Evolutionary conservation across 1,139 yeast genomes (phyloP).

Genomic region (Lodderomyces metapsilosis): DNA sequence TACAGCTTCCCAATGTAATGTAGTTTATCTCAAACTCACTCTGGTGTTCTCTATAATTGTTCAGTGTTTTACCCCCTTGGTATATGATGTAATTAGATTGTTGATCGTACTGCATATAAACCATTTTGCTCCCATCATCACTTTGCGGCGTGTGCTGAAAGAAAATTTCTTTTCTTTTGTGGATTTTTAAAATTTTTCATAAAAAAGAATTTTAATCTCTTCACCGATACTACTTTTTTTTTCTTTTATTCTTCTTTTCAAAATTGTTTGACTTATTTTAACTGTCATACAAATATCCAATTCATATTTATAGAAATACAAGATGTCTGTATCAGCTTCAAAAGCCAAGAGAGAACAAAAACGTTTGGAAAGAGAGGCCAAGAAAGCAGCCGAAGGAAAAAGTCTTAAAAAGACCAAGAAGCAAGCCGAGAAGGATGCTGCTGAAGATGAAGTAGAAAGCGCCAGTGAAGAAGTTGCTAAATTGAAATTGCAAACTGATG

Average conservation of each 20-base stretch:
- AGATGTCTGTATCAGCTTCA: constrained; percentile 71
- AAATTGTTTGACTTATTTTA: no score
- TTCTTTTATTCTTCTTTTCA: neutral
- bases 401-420: constrained; percentile 62
- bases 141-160: neutral
- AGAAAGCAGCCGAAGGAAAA: constrained; percentile 74
- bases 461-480: constrained; percentile 78
- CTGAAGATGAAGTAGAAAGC: constrained; percentile 58
- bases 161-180: neutral
- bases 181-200: no score
- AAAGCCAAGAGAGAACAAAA: constrained; percentile 97
- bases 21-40: no score
- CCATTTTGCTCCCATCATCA: no score
- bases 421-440: constrained; percentile 55
- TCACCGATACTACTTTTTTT: neutral
- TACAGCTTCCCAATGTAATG: no score
- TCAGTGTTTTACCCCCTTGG: neutral
- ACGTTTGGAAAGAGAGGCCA: constrained; percentile 57
- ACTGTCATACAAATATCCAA: no score
- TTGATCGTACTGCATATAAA: no score
- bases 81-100: neutral
- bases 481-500: constrained; percentile 89
- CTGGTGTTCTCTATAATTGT: no score
- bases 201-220: neutral
- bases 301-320: neutral